phyloP scores from a whole-genome alignment of 2,329 filamentous ascomycete genomes.

The Chaetothyriales sp. region DNA sequence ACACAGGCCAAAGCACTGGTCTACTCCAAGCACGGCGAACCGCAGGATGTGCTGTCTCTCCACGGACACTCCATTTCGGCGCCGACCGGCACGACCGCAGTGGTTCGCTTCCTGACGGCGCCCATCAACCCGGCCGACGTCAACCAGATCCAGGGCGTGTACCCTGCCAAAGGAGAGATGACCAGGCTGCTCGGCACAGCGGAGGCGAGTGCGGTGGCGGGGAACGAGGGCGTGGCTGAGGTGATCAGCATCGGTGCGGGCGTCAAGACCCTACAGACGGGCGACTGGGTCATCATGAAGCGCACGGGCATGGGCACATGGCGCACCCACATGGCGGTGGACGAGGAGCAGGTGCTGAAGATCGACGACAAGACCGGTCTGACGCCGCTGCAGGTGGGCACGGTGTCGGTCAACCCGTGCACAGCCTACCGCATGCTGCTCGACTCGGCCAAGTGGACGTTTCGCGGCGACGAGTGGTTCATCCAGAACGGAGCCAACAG shows the following conservation, averaged over 20 bases:
- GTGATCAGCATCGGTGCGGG: conserved; percentile 54
- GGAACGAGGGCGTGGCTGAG: conserved; percentile 90
- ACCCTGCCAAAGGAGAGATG: conserved; percentile 71
- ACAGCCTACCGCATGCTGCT: conserved; percentile 87
- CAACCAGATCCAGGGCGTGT: conserved; percentile 94
- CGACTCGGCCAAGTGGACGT: conserved; percentile 48
- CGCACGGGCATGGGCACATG: conserved; percentile 77
- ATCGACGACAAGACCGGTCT: conserved; percentile 57
- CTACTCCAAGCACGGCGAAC: conserved; percentile 34
- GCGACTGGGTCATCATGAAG: conserved; percentile 90
- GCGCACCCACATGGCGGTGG: conserved; percentile 71
- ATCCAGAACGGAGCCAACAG: conserved; percentile 95
- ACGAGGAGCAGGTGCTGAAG: conserved; percentile 46
- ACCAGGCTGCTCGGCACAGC: conserved; percentile 60
- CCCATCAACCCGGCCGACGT: conserved; percentile 96
- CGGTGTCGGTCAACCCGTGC: conserved; percentile 81
- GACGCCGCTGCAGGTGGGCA: conserved; percentile 64
- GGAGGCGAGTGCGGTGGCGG: conserved; percentile 60
- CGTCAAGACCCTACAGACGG: conserved; percentile 48
- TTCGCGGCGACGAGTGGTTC: conserved; percentile 73
- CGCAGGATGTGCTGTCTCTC: conserved; percentile 33
- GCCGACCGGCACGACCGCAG: conserved; percentile 47
- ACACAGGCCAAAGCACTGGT: conserved; percentile 35
- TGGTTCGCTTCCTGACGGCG: conserved; percentile 73
- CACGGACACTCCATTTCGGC: conserved; percentile 36